Base-by-base conservation (phyloP, 176 grass and related monocot genomes). In the Avena atlantica region DNA sequence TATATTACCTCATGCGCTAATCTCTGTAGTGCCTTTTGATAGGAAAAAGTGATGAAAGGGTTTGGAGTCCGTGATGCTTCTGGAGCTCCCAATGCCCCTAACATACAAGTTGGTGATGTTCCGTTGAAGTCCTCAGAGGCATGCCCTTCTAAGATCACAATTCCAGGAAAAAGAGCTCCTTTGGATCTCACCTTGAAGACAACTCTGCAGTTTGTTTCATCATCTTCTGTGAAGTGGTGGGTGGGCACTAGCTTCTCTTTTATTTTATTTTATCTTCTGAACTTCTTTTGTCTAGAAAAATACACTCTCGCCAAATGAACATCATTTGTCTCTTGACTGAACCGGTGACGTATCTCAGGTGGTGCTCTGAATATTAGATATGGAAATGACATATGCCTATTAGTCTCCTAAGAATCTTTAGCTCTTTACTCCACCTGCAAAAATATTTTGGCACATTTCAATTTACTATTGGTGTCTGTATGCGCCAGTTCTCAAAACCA, bases 161-260 rank as follows among this genome's bases (percentile, higher is more conserved):
- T 99, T 78, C 89, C 92, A 85, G 94, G 94, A 76, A 85, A 88
- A 73, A 96, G 49, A 50, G 70, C 76, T 82, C 97, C 97, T 60
- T 85, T 96, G 66, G 97, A 99, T 91, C 92, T 99, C 68, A 99
- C 90, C 69, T 84, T 99, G 70, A 99, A 99, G 84, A 94, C 89
- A 36, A 81, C 72, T 66, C 70, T 99, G 84, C 86, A 90, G 21
- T 86, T 99, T 66, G 87, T 99, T 83, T 96, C 89, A 83, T 99
- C 94, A 8, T 94, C 92, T 19, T 93, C 97, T 84, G 90, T 99
- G 42, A 96, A 99, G 70, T 94, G 97, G 97, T 99, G 81, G 70
- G 86, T 88, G 12, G 50, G n/a, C 78, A 74, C 29, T 79, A 71
- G 3, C 77, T 78, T 90, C 19, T 78, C 23, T 78, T 84, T 12